Conservation (phyloP, 1,139 yeast genomes). For the Debaryomycetaceae sp. region DNA sequence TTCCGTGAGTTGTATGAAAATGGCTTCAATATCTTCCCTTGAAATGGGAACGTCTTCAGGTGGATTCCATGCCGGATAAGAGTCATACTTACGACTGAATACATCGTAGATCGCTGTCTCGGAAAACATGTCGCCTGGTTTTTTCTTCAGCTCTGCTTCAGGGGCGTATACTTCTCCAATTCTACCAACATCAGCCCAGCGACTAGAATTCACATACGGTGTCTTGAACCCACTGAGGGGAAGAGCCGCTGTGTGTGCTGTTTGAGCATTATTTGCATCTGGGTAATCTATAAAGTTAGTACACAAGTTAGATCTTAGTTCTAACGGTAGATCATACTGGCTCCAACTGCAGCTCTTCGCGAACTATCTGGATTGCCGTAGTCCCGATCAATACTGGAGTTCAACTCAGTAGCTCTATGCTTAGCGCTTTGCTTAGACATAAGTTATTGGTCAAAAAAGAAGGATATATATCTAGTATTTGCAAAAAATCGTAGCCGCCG, state of each 20-base stretch:
- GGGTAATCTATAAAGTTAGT: neutral
- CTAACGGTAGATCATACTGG: constrained; percentile 15
- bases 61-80: constrained; percentile 60
- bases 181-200: constrained; percentile 41
- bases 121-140: constrained; percentile 30
- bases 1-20: constrained; percentile 49
- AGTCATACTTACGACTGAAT: constrained; percentile 40
- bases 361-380: constrained; percentile 11
- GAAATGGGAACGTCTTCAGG: constrained; percentile 55
- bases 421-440: constrained; percentile 1
- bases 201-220: constrained; percentile 42
- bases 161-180: constrained; percentile 24
- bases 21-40: constrained; percentile 49
- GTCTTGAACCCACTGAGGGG: constrained; percentile 51
- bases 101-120: constrained; percentile 40
- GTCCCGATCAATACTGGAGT: neutral
- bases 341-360: constrained; percentile 15
- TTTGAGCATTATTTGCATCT: neutral
- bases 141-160: constrained; percentile 17
- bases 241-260: constrained; percentile 13
- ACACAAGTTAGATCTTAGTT: constrained; percentile 4
- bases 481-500: neutral
- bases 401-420: neutral
- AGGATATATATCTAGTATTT: neutral
- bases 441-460: neutral